Conservation (phyloP, 345 rosid genomes). For the Eutrema japonicum region DNA sequence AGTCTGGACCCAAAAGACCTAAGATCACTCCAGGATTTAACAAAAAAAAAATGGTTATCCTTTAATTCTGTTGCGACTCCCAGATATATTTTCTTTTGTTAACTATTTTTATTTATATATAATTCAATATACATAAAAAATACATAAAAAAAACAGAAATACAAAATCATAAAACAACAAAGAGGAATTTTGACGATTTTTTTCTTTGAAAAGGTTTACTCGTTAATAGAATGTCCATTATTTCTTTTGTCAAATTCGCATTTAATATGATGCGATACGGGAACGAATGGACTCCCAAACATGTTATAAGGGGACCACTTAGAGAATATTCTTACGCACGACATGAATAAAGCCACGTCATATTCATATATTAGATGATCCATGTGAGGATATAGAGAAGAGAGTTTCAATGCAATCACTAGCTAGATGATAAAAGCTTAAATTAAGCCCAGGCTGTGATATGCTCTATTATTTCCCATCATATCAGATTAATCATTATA, state of each 20-base stretch:
- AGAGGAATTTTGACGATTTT: no score
- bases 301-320: not conserved
- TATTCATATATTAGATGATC: not conserved
- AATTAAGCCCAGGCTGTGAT: conserved; percentile 33
- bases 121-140: no score
- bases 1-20: no score
- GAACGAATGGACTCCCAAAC: no score
- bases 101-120: no score
- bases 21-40: no score
- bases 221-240: no score
- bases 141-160: no score
- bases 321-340: conserved; percentile 16
- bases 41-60: not conserved
- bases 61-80: not conserved
- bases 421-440: conserved; percentile 4
- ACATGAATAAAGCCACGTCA: conserved; percentile 17
- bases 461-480: conserved; percentile 29
- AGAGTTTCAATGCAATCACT: conserved; percentile 16
- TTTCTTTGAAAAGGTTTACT: no score
- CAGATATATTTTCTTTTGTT: not conserved
- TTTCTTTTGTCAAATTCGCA: no score
- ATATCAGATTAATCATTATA: not conserved
- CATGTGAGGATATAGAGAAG: conserved; percentile 1
- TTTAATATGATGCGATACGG: no score
- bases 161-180: no score